Conservation (phyloP, 2,329 filamentous ascomycete genomes). For the Phaeomoniella chlamydospora region DNA sequence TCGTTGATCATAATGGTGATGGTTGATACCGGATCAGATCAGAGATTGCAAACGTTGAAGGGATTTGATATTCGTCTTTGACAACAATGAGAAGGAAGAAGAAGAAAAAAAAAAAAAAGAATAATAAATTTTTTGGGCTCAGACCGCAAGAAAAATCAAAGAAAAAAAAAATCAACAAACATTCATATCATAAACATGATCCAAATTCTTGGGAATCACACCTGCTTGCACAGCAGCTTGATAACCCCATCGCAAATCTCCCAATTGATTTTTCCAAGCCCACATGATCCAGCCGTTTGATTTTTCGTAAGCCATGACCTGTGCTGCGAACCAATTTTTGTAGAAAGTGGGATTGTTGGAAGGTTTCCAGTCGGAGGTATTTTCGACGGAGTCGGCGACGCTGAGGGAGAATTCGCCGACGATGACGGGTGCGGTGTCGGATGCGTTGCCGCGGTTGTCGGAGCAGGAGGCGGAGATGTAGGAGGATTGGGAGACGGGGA, state of each 20-base stretch:
- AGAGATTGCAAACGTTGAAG: no score
- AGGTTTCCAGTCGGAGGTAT: slow-evolving; percentile 27
- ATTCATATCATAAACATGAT: slow-evolving; percentile 7
- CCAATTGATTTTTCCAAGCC: slow-evolving; percentile 36
- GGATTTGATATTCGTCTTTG: no score
- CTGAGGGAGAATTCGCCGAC: slow-evolving; percentile 46
- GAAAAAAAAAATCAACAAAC: no score
- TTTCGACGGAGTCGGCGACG: slow-evolving; percentile 34
- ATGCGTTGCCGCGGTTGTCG: slow-evolving; percentile 20
- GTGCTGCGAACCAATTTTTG: slow-evolving; percentile 40
- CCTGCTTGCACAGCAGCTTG: slow-evolving; percentile 24
- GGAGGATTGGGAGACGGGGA: slow-evolving; percentile 20
- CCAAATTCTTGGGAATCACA: slow-evolving; percentile 21
- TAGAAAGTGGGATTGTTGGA: slow-evolving; percentile 36
- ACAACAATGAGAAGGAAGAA: no score
- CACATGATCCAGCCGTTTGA: slow-evolving; percentile 30
- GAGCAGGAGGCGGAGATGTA: slow-evolving; percentile 39
- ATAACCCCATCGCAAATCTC: slow-evolving; percentile 37
- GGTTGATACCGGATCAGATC: no score
- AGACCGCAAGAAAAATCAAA: no score
- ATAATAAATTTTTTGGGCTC: no score
- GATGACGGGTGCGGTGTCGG: slow-evolving; percentile 30
- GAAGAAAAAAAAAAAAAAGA: no score
- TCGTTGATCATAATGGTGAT: no score
- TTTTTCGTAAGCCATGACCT: slow-evolving; percentile 40